Conservation (phyloP, 2,329 filamentous ascomycete genomes). For the Penicillium sumatraense region DNA sequence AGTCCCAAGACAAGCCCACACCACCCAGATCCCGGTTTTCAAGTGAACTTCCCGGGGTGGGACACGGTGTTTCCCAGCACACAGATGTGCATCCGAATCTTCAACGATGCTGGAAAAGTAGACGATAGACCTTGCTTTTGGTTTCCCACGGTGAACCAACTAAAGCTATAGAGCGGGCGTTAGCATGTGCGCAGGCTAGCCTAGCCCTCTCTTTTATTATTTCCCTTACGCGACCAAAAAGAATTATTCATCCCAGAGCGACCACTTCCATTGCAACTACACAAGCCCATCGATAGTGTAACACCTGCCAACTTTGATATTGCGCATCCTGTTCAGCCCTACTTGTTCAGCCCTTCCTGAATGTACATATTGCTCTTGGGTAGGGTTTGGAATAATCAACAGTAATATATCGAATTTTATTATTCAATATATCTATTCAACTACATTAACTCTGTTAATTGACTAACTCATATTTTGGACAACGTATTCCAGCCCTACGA, state of each 20-base stretch:
- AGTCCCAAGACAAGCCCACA: slow-evolving; percentile 3
- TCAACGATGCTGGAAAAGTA: slow-evolving; percentile 35
- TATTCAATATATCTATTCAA: too few species aligned
- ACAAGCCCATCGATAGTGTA: not conserved
- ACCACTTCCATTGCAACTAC: slow-evolving; percentile 16
- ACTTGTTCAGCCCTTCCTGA: not conserved
- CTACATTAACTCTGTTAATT: too few species aligned
- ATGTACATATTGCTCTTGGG: not conserved
- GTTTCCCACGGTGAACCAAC: slow-evolving; percentile 5
- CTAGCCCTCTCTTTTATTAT: slow-evolving; percentile 6
- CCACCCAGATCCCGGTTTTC: slow-evolving; percentile 1
- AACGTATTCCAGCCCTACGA: too few species aligned
- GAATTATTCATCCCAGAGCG: slow-evolving; percentile 23
- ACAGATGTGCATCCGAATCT: slow-evolving; percentile 25
- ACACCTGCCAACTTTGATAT: not conserved
- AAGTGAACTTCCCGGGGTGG: slow-evolving; percentile 1
- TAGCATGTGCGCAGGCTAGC: not conserved
- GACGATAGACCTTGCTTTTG: slow-evolving; percentile 25
- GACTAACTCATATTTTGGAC: too few species aligned
- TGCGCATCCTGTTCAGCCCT: not conserved
- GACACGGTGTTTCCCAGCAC: slow-evolving; percentile 15
- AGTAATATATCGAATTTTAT: not conserved
- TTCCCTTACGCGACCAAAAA: slow-evolving; percentile 28
- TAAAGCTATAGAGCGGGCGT: slow-evolving; percentile 5
- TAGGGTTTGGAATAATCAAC: not conserved